Evolutionary conservation across 1,284 basidiomycete species (phyloP).

Genomic region (Chalciporus sp.): DNA sequence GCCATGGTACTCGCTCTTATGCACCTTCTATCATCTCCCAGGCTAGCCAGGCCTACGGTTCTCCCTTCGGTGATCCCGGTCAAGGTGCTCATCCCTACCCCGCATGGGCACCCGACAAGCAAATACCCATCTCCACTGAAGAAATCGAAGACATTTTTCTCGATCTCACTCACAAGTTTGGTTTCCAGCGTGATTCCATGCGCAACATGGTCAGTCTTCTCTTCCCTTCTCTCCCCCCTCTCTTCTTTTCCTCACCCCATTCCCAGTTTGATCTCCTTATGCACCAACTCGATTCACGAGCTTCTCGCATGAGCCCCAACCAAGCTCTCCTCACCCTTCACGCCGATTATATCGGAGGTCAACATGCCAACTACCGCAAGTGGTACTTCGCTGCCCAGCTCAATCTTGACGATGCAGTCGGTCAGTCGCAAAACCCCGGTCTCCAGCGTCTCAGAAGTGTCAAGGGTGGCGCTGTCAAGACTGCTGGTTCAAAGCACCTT

Average conservation of each 20-base stretch:
- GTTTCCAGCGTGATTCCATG: slow-evolving; percentile 95
- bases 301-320: slow-evolving; percentile 98
- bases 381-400: slow-evolving; percentile 99
- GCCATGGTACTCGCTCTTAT: slow-evolving; percentile 47
- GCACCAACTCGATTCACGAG: slow-evolving; percentile 94
- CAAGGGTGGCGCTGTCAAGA: slow-evolving; percentile 59
- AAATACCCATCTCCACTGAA: slow-evolving; percentile 96
- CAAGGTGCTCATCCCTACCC: slow-evolving; percentile 80
- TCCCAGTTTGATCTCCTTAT: slow-evolving; percentile 94
- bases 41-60: slow-evolving; percentile 55
- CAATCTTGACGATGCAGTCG: slow-evolving; percentile 98
- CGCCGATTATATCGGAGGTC: slow-evolving; percentile 98
- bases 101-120: slow-evolving; percentile 91
- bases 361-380: slow-evolving; percentile 95
- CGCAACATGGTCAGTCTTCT: slow-evolving; percentile 80
- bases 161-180: slow-evolving; percentile 98
- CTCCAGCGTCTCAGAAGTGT: slow-evolving; percentile 87
- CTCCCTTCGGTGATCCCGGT: slow-evolving; percentile 62
- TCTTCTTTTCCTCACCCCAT: slow-evolving; percentile 4
- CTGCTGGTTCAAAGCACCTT: slow-evolving; percentile 79
- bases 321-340: slow-evolving; percentile 96
- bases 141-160: slow-evolving; percentile 99
- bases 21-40: slow-evolving; percentile 59
- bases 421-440: slow-evolving; percentile 92
- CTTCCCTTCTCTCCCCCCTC: background rate